Evolutionary conservation across 768 basidiomycete species (phyloP), one percentile per base, ranked within the genome.

Genomic region (Botryobasidium botryosum): DNA sequence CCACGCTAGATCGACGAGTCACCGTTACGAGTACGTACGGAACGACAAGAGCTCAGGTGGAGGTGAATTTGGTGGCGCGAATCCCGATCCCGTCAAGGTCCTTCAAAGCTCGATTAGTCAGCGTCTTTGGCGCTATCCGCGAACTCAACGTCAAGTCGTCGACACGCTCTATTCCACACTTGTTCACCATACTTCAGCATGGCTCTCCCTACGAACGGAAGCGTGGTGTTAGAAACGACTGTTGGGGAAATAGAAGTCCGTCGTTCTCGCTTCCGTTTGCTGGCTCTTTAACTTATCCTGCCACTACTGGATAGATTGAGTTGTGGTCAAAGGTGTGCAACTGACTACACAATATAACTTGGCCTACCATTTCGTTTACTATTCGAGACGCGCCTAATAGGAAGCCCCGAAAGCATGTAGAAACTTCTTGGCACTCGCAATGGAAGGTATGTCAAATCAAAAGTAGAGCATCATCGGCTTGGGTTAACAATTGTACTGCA

Each of bases 401-500:
- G 92, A 97, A 77, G 77, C 86, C 18, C 94, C 94, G 0, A 88
- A 85, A 68, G 68, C 94, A 61, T 91, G 86, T 58, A 73, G 91
- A 38, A 91, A 91, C 62, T 87, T 90, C 61, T 66, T 92, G 33
- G 75, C 81, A 13, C 68, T 92, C 38, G 77, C 84, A 1, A 79
- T 91, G 73, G 83, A 91, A 69, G 87, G 86, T 84, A 58, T 55
- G 77, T 69, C 48, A 59, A 49, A 21, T 33, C 17, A 17, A 15
- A 20, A 17, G 31, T 45, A 43, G 1, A 40, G 26, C 13, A 6
- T 39, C 21, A 25, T 17, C 26, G 1, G 18, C 17, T 21, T n/a
- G 13, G 18, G 17, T 45, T 7, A 36, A 4, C n/a, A 15, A 1
- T n/a, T 20, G 1, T 48, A 3, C 13, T 44, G 8, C 54, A 91